Evolutionary conservation across 2,329 filamentous ascomycete species (phyloP).

Genomic region (Cytospora piceicola): DNA sequence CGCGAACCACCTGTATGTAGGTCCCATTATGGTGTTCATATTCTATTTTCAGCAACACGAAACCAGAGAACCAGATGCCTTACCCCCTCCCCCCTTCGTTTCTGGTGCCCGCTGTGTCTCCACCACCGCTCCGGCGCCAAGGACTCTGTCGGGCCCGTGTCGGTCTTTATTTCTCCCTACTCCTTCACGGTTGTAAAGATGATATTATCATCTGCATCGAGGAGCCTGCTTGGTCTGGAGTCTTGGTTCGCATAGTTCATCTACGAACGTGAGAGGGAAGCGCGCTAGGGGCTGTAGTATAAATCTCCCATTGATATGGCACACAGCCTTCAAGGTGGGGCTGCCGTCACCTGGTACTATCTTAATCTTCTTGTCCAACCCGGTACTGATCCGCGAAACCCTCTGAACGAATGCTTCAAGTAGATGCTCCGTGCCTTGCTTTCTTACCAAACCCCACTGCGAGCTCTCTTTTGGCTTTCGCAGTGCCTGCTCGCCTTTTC

Average conservation of each 20-base stretch:
- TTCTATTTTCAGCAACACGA: slow-evolving; percentile 19
- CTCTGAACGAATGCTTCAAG: background rate
- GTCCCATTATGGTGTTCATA: background rate
- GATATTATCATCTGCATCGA: background rate
- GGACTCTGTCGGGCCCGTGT: background rate
- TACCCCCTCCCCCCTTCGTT: background rate
- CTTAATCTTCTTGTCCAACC: background rate
- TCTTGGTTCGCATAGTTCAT: background rate
- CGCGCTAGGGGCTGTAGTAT: background rate
- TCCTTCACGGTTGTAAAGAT: background rate
- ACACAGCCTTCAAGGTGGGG: background rate
- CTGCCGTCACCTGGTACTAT: background rate
- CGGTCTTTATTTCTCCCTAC: background rate
- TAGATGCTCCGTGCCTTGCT: background rate
- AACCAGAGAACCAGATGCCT: background rate
- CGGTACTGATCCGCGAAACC: background rate
- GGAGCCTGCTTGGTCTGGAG: background rate
- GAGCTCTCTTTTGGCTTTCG: background rate
- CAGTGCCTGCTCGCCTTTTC: background rate
- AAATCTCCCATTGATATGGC: background rate
- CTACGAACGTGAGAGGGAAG: background rate
- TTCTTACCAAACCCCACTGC: background rate
- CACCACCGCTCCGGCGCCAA: slow-evolving; percentile 24
- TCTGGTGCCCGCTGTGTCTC: slow-evolving; percentile 17
- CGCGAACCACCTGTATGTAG: slow-evolving; percentile 3